Evolutionary conservation across 768 basidiomycete species (phyloP), one percentile per base, ranked within the genome.

Genomic region (Mycena vitilis): DNA sequence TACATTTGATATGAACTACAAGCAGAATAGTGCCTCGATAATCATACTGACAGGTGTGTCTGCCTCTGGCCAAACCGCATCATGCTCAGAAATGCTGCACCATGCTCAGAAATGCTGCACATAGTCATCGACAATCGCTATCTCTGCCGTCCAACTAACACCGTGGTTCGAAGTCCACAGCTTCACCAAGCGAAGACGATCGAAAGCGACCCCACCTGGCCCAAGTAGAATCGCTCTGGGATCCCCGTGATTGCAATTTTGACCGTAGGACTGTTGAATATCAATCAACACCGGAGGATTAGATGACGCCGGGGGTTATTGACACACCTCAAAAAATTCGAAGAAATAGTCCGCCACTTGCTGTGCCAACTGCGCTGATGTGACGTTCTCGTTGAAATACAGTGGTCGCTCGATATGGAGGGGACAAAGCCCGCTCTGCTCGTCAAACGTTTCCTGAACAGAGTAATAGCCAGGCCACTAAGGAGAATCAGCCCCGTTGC

Each of bases 101-200:
- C n/a, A n/a, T n/a, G n/a, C n/a, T n/a, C 18, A 47, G 7, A 47
- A 52, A 25, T 52, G 15, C 11, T 38, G 44, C 42, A 56, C 30
- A 23, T 68, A 68, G 53, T 68, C 61, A 8, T 63, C 42, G 16
- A 68, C 66, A 45, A 68, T 53, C 0, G 61, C 66, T 0, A 68
- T 38, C 18, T 68, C 66, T 1, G 45, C 30, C 18, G 44, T 58
- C 66, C 61, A 68, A 12, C 1, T 42, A 3, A 36, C 5, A 2
- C 54, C 45, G 2, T 20, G 23, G 30, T 51, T 51, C 0, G 61
- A 25, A 1, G 57, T 66, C 61, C 61, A 68, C 30, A 68, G 22
- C 49, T 68, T 68, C 8, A 68, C 56, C 55, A 68, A 16, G 16
- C 66, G 60, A 12, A 68, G 66, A 5, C 66, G 61, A 30, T 63